Conservation (phyloP, 148 eudicot species). For the Amaranthus cruentus region DNA sequence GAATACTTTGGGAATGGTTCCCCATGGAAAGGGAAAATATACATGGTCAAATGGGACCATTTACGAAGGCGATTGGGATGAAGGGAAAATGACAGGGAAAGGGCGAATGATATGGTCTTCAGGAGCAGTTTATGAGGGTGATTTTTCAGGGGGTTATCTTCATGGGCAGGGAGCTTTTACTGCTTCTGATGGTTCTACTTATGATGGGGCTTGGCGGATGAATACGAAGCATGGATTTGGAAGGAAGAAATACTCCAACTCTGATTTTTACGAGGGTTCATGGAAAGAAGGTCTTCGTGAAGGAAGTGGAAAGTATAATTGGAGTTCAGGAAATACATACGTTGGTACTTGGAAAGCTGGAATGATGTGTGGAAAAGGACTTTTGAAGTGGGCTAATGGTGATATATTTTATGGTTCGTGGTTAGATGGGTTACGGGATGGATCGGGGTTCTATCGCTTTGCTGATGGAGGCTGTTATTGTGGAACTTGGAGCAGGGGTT, state of each 20-base stretch:
- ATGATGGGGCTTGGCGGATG: constrained; percentile 81
- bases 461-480: constrained; percentile 78
- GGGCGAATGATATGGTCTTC: constrained; percentile 73
- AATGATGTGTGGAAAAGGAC: constrained; percentile 78
- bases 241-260: constrained; percentile 59
- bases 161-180: constrained; percentile 74
- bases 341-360: constrained; percentile 87
- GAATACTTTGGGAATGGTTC: constrained; percentile 42
- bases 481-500: constrained; percentile 83
- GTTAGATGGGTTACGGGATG: constrained; percentile 77
- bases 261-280: constrained; percentile 75
- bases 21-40: constrained; percentile 86
- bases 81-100: constrained; percentile 83
- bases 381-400: constrained; percentile 83
- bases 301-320: constrained; percentile 77
- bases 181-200: constrained; percentile 51
- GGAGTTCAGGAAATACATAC: constrained; percentile 66
- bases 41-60: constrained; percentile 79
- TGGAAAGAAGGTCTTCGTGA: constrained; percentile 91
- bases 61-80: constrained; percentile 85
- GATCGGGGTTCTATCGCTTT: constrained; percentile 74
- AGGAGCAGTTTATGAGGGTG: constrained; percentile 68
- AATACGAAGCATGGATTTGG: constrained; percentile 83
- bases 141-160: constrained; percentile 81
- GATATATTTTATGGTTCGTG: constrained; percentile 93